Percentiles rank a stretch among this genome's conserved stretches.
Conservation (phyloP, 2,329 filamentous ascomycete genomes). For the Stemphylium lycopersici region DNA sequence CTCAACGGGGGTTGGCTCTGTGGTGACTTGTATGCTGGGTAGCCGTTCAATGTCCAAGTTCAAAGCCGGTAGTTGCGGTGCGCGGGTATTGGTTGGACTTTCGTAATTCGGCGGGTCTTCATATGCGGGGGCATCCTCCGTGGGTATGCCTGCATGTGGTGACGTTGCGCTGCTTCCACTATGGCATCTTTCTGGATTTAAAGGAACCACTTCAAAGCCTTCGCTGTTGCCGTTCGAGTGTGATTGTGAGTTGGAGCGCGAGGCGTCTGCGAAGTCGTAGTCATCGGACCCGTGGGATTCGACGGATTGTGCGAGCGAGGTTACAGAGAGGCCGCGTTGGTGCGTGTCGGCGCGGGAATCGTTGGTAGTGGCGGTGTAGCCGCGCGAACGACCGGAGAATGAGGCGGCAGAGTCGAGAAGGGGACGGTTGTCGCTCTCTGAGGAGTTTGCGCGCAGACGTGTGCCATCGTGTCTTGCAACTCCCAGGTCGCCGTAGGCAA, state of each 20-base stretch:
- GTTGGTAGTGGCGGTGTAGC: slow-evolving; percentile 32
- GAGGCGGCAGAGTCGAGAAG: slow-evolving; percentile 74
- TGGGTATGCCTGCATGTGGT: slow-evolving; percentile 36
- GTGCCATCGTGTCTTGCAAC: slow-evolving; percentile 80
- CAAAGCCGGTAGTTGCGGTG: slow-evolving; percentile 47
- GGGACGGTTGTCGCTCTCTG: slow-evolving; percentile 73
- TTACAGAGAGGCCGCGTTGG: slow-evolving; percentile 51
- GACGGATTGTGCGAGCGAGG: slow-evolving; percentile 48
- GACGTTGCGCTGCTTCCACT: slow-evolving; percentile 30
- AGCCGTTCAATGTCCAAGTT: slow-evolving; percentile 50
- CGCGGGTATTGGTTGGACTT: slow-evolving; percentile 46
- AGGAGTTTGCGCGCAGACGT: slow-evolving; percentile 73
- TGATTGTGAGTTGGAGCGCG: slow-evolving; percentile 25
- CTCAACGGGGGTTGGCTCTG: slow-evolving; percentile 38
- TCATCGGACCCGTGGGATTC: slow-evolving; percentile 49
- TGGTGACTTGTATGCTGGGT: slow-evolving; percentile 54
- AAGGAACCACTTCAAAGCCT: slow-evolving; percentile 53
- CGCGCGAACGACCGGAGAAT: slow-evolving; percentile 52
- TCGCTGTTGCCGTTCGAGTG: slow-evolving; percentile 30
- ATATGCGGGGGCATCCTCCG: slow-evolving; percentile 47
- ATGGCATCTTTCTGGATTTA: slow-evolving; percentile 42
- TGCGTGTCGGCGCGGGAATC: slow-evolving; percentile 35
- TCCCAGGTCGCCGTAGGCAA: slow-evolving; percentile 77
- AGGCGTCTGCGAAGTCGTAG: slow-evolving; percentile 37
- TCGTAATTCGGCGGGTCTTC: slow-evolving; percentile 58